Conservation (phyloP, 2,329 filamentous ascomycete species). For the Cercospora beticola region DNA sequence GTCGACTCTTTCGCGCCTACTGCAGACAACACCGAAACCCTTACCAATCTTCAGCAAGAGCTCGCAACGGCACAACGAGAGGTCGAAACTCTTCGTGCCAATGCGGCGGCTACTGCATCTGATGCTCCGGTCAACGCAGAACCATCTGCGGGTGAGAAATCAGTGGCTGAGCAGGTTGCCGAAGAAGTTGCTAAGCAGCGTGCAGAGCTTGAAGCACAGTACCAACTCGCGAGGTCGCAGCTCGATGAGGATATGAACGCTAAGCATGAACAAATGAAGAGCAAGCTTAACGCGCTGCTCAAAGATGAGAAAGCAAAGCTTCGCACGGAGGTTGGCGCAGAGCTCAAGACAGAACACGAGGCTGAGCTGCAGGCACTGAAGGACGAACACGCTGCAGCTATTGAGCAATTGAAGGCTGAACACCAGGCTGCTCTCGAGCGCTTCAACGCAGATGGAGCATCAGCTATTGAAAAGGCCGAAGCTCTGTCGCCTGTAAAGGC, state of each 20-base stretch:
- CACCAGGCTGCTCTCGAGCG: slow-evolving; percentile 41
- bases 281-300: slow-evolving; percentile 67
- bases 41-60: slow-evolving; percentile 43
- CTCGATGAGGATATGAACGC: slow-evolving; percentile 53
- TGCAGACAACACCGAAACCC: slow-evolving; percentile 27
- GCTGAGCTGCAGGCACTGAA: slow-evolving; percentile 52
- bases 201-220: slow-evolving; percentile 40
- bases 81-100: slow-evolving; percentile 46
- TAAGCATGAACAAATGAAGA: slow-evolving; percentile 68
- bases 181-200: slow-evolving; percentile 44
- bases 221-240: slow-evolving; percentile 43
- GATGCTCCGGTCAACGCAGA: slow-evolving; percentile 23
- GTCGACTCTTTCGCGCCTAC: background rate
- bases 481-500: slow-evolving; percentile 38
- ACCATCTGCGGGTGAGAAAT: slow-evolving; percentile 29
- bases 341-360: slow-evolving; percentile 45
- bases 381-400: slow-evolving; percentile 47
- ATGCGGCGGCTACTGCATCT: slow-evolving; percentile 30
- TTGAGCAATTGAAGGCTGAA: slow-evolving; percentile 41
- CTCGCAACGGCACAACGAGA: slow-evolving; percentile 48
- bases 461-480: slow-evolving; percentile 40
- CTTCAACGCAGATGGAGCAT: slow-evolving; percentile 38
- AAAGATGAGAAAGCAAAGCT: slow-evolving; percentile 43
- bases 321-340: slow-evolving; percentile 40
- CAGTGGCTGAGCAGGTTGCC: slow-evolving; percentile 51